Evolutionary conservation across 208 protist genomes (phyloP).

Genomic region (Crithidia acanthocephali): DNA sequence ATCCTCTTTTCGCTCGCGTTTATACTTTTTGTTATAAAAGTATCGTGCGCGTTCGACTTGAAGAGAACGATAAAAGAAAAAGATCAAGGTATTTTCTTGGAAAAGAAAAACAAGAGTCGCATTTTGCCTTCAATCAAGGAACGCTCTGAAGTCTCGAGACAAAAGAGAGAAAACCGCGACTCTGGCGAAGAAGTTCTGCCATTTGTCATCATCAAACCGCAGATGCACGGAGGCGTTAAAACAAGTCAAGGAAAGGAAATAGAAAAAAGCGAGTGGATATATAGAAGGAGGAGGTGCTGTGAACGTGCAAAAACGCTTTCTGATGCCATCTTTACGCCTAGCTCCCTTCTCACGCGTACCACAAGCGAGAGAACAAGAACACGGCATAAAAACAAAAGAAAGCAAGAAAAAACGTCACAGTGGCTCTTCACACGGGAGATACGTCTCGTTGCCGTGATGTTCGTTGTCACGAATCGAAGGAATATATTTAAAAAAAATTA

Average conservation of each 20-base stretch:
- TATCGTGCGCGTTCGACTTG: too few species aligned
- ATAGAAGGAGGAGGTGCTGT: too few species aligned
- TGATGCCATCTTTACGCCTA: too few species aligned
- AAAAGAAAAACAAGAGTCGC: background rate
- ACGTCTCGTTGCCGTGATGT: too few species aligned
- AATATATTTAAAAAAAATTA: background rate
- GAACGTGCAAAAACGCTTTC: too few species aligned
- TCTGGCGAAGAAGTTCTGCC: background rate
- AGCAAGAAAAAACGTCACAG: background rate
- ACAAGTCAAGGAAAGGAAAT: too few species aligned
- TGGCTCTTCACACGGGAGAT: too few species aligned
- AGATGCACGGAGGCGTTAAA: constrained; percentile 1
- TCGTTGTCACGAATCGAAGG: background rate
- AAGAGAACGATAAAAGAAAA: too few species aligned
- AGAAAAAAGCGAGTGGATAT: too few species aligned
- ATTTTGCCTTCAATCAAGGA: background rate
- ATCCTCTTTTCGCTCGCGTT: too few species aligned
- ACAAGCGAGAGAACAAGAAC: background rate
- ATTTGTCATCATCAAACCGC: background rate
- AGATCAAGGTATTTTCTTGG: too few species aligned
- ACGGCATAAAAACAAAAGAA: background rate
- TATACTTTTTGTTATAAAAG: too few species aligned
- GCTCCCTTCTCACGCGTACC: background rate
- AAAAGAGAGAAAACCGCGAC: background rate
- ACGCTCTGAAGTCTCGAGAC: background rate